Evolutionary conservation across 768 basidiomycete genomes (phyloP).

Genomic region (Suillus subaureus): DNA sequence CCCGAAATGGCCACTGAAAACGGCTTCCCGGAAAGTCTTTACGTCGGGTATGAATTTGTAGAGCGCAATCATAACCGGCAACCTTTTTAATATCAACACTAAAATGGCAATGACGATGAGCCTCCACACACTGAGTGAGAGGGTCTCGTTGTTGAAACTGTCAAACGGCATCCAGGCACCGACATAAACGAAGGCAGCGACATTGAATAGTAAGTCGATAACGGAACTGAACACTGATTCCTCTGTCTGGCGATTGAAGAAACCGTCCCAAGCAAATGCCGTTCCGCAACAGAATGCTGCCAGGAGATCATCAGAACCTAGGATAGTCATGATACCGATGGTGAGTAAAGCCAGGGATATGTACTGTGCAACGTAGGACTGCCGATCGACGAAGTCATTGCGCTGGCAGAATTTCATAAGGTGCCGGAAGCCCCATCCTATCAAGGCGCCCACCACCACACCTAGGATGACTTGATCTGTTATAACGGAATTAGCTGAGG

Average conservation of each 20-base stretch:
- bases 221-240: slow-evolving; percentile 95
- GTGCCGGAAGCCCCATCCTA: slow-evolving; percentile 82
- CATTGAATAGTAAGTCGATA: slow-evolving; percentile 94
- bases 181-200: slow-evolving; percentile 93
- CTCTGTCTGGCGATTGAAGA: slow-evolving; percentile 92
- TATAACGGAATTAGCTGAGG: slow-evolving; percentile 12
- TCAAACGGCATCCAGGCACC: slow-evolving; percentile 98
- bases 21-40: slow-evolving; percentile 90
- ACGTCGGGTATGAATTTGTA: slow-evolving; percentile 96
- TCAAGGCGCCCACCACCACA: slow-evolving; percentile 66
- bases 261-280: slow-evolving; percentile 96
- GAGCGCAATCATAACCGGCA: slow-evolving; percentile 81
- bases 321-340: slow-evolving; percentile 79
- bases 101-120: slow-evolving; percentile 81
- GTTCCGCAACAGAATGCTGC: slow-evolving; percentile 95
- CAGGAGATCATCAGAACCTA: slow-evolving; percentile 92
- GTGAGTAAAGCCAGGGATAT: slow-evolving; percentile 81
- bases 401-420: slow-evolving; percentile 93
- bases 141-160: slow-evolving; percentile 63
- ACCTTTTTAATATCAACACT: slow-evolving; percentile 78
- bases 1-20: slow-evolving; percentile 96
- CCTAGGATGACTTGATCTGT: slow-evolving; percentile 81
- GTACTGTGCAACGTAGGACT: slow-evolving; percentile 94
- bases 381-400: slow-evolving; percentile 86
- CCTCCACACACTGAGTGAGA: slow-evolving; percentile 81